Conservation (phyloP, 2,329 filamentous ascomycete genomes). For the Exutisphaerella laricina region DNA sequence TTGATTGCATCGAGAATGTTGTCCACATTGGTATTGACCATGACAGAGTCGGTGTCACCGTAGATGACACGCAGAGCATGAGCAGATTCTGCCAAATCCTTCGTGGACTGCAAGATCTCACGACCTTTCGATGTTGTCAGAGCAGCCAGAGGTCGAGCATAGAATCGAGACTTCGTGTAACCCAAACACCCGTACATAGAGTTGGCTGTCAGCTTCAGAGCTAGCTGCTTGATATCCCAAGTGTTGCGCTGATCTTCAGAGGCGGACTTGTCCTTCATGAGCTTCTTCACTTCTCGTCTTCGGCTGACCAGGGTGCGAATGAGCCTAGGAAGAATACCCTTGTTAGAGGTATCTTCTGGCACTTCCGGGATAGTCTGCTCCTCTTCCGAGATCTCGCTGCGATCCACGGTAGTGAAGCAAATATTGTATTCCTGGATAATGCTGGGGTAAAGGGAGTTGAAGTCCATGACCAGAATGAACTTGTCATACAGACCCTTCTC, state of each 20-base stretch:
- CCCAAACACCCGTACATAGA: slow-evolving; percentile 99
- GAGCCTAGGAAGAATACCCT: slow-evolving; percentile 81
- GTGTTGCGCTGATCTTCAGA: slow-evolving; percentile 81
- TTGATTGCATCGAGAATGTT: slow-evolving; percentile 85
- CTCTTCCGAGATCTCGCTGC: slow-evolving; percentile 65
- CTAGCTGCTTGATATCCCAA: slow-evolving; percentile 98
- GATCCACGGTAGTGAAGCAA: slow-evolving; percentile 95
- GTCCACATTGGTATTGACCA: slow-evolving; percentile 99
- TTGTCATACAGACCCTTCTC: slow-evolving; percentile 98
- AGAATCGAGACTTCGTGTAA: slow-evolving; percentile 95
- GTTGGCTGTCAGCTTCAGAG: slow-evolving; percentile 94
- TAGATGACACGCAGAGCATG: slow-evolving; percentile 87
- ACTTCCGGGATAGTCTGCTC: slow-evolving; percentile 88
- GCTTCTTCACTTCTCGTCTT: slow-evolving; percentile 83
- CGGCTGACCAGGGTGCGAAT: slow-evolving; percentile 88
- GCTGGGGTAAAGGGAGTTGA: slow-evolving; percentile 96
- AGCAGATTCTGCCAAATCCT: slow-evolving; percentile 87
- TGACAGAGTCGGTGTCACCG: slow-evolving; percentile 97
- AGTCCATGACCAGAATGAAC: slow-evolving; percentile 98
- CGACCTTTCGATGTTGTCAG: slow-evolving; percentile 96
- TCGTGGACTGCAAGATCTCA: slow-evolving; percentile 93
- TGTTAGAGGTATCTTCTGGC: slow-evolving; percentile 63
- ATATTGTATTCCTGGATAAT: slow-evolving; percentile 99
- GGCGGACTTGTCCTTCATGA: slow-evolving; percentile 92
- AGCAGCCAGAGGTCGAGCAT: slow-evolving; percentile 88